Base-by-base conservation (phyloP, 2,329 filamentous ascomycete species). In the Bipolaris zeicola region DNA sequence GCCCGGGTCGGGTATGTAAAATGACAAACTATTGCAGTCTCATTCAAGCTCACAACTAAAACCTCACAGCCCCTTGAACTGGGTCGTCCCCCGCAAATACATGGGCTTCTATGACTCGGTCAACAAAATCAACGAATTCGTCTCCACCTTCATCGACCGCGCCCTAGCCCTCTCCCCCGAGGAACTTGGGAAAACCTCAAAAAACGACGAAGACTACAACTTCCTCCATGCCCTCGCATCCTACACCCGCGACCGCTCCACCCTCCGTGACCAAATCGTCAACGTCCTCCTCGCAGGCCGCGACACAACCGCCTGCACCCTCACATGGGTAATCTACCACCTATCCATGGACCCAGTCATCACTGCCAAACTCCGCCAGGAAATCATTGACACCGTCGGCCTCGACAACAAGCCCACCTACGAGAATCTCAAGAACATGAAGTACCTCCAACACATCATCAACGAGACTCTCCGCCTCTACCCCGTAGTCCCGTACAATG, bases 271-370 rank as follows among this genome's bases (percentile, higher is more conserved):
- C 76, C 92, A 97, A 76, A 81, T 96, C 45, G 84, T 75, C 20
- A 70, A 67, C 42, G 85, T 96, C 10, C 84, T 97, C 2, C 84
- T 97, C 14, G 93, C 93, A 1, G 92, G 91, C 11, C 85, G 90
- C 20, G 93, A 97, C 75, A 96, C 93, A 13, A 97, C 93, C 0
- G 92, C 92, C 28, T 85, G 83, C 14, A 92, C 90, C 0, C 82
- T 97, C 0, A 89, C 87, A 0, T 96, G 92, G 89, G 82, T 85
- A 34, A 82, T 96, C 57, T 96, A 95, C 75, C 91, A 96, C 75
- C 82, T 97, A 1, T 85, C 88, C 36, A 85, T 87, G 14, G 83
- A 91, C 63, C 91, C 92, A 0, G 79, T 85, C 2, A 82, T 86
- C 2, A 84, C 92, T 3, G 73, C 79, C 50, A 90, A 87, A 71